Conservation (phyloP, 2,329 filamentous ascomycete species). For the Graphiopsis chlorocephala region DNA sequence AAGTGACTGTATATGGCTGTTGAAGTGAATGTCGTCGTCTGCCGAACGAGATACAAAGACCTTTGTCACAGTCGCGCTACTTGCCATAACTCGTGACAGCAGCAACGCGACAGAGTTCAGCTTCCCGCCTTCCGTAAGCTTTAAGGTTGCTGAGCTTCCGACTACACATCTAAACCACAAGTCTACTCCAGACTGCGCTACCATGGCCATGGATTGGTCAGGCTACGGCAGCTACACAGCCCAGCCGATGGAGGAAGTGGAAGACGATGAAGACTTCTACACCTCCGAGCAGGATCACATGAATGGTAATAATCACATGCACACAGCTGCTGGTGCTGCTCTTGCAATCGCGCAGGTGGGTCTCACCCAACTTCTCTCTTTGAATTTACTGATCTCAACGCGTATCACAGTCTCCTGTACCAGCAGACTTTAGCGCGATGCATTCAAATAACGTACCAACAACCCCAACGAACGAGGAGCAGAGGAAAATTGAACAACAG, state of each 20-base stretch:
- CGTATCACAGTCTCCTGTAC: neutral
- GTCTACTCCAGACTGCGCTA: neutral
- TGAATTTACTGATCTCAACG: constrained; percentile 4
- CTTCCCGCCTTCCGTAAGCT: constrained; percentile 4
- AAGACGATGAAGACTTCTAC: constrained; percentile 21
- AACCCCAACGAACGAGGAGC: constrained; percentile 1
- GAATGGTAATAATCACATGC: constrained; percentile 12
- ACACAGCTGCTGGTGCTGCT: constrained; percentile 7
- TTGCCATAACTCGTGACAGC: neutral
- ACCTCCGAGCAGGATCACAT: constrained; percentile 2
- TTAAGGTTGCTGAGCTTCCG: neutral
- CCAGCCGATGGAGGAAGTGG: neutral
- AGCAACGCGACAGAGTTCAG: neutral
- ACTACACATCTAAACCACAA: neutral
- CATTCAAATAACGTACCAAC: neutral
- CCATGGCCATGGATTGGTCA: constrained; percentile 13
- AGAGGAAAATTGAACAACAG: constrained; percentile 8
- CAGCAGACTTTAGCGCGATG: neutral
- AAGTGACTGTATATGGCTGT: neutral
- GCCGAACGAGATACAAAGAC: neutral
- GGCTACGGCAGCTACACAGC: neutral
- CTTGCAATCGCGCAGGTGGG: neutral
- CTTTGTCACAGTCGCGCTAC: neutral
- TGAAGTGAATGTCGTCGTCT: neutral
- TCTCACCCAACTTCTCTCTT: neutral